Conservation (phyloP, 163 green algal species). For the Coccomyxa subellipsoidea region DNA sequence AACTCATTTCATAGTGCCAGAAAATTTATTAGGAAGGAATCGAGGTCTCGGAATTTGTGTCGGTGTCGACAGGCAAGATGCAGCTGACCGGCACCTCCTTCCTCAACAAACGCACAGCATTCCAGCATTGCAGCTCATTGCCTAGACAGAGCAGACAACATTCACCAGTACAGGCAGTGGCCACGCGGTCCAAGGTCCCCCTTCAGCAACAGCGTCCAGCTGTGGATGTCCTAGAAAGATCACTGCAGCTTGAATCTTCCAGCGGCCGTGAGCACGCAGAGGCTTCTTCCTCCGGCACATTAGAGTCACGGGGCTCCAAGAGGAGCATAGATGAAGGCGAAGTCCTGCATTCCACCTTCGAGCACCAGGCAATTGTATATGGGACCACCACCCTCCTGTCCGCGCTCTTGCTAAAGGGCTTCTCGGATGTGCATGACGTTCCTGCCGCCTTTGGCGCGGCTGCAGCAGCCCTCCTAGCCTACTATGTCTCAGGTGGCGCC, state of each 20-base stretch:
- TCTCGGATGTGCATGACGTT: conserved; percentile 12
- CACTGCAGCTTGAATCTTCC: not conserved
- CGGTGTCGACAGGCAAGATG: not conserved
- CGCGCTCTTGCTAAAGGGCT: conserved; percentile 16
- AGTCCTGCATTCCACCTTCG: conserved; percentile 19
- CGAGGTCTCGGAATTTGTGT: not conserved
- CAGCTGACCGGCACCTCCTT: not conserved
- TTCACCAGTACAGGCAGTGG: not conserved
- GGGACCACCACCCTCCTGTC: conserved; percentile 24
- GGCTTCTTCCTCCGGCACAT: not conserved
- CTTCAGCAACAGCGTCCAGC: not conserved
- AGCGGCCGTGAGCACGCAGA: not conserved
- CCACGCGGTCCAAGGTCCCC: not conserved
- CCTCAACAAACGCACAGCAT: not conserved
- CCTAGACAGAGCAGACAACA: not conserved
- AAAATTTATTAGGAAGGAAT: too few relatives aligned
- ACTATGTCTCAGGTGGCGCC: conserved; percentile 18
- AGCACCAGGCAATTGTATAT: conserved; percentile 33
- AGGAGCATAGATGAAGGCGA: not conserved
- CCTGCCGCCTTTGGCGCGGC: conserved; percentile 1
- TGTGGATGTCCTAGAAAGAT: not conserved
- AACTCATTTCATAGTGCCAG: too few relatives aligned
- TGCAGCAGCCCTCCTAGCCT: conserved; percentile 15
- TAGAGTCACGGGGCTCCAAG: not conserved
- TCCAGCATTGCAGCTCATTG: not conserved